Evolutionary conservation across 2,329 filamentous ascomycete genomes (phyloP), one percentile per base, ranked within the genome.

Genomic region (Pochonia chlamydosporia): DNA sequence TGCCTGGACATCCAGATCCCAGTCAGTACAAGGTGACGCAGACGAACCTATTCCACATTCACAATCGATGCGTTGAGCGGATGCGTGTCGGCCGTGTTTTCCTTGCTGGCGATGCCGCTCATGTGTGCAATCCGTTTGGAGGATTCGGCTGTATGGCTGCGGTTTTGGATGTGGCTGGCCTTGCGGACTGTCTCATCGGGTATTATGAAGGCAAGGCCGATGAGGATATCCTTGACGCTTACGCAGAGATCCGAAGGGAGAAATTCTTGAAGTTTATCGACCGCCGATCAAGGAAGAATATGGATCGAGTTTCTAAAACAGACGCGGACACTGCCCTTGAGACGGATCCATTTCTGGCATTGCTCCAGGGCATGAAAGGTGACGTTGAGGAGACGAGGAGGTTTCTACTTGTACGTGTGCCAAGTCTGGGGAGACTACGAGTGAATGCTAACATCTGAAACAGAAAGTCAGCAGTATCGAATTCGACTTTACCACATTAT

Each of bases 51-150:
- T 76, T 76, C 54, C 71, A 68, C 48, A 63, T 77, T 24, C 74
- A 78, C 50, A 74, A 77, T 56, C 63, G 74, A 23, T 71, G 71
- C 44, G 73, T 71, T 2, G 65, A 68, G 20, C 69, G 60, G 31
- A 74, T 77, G 56, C 59, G 73, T 8, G 68, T 73, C 1, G 74
- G 73, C 0, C 65, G 69, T 18, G 60, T 76, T 35, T n/a, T 74
- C 13, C 62, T 78, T 3, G 74, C 72, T 3, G 73, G 73, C 0
- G 74, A 77, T 55, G 74, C 74, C 14, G 74, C 73, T 6, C 74
- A 79, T 58, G 52, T 76, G n/a, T 75, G 73, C 54, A 75, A 76
- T 51, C 72, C 73, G 18, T 75, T 75, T 65, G 73, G 74, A 31
- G 73, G 73, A 3, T 62, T 76, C 23, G 74, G 73, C 8, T 60